Base-by-base conservation (phyloP, 805 yeast species). In the Wilhelminamyces savonicus region DNA sequence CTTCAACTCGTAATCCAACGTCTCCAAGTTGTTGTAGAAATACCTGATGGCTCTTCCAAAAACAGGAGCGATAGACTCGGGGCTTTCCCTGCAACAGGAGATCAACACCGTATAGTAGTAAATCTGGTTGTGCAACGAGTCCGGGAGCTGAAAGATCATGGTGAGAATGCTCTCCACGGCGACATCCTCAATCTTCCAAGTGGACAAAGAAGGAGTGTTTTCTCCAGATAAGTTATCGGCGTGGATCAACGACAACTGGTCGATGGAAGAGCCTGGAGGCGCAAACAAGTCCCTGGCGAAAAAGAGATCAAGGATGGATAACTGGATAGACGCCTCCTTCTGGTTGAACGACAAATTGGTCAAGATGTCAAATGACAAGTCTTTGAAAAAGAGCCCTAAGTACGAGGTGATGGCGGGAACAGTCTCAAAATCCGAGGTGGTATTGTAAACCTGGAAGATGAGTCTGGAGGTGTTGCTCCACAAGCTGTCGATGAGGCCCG, bases 171-270 rank as follows among this genome's bases (percentile, higher is more conserved):
- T 75, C 50, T 92, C 97, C 21, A 88, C 71, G 0, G 90, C 84
- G 23, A 88, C 66, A 51, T 88, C 96, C 56, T 92, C 98, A 35
- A 87, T 73, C 52, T 92, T 92, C 82, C 84, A 86, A 0, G 95
- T 86, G 1, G 94, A 74, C 24, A 65, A 54, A 2, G 65, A 53
- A 3, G 69, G 68, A 4, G 21, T 36, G 34, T 64, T 62, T 39
- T 58, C 68, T 1, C 69, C 68, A 1, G 54, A 23, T n/a, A 42
- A 41, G 32, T 64, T 71, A 31, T 69, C 70, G 6, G 43, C 42
- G 29, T 62, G 50, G 20, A 66, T 59, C 28, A 47, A 37, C 5
- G 61, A 44, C 30, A 90, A 61, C 36, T 76, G 78, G 42, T 87
- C 95, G 35, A 87, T 68, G 0, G 94, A 74, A 3, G 81, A 72